Evolutionary conservation across 768 basidiomycete genomes (phyloP).

Genomic region (Sutorius australiensis): DNA sequence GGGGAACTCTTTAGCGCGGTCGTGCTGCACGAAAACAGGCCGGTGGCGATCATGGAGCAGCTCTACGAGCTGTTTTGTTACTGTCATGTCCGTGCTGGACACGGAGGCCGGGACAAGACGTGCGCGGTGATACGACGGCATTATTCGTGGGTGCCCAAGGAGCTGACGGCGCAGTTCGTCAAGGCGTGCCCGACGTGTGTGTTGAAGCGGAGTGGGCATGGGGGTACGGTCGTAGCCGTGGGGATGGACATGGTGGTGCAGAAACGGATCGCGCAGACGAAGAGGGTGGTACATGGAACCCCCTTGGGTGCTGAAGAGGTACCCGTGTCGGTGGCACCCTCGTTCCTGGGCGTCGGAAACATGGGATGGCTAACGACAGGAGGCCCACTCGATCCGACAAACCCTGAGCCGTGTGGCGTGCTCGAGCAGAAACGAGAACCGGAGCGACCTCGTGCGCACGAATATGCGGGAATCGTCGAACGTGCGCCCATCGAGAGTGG

Average conservation of each 20-base stretch:
- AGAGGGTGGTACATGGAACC: not conserved
- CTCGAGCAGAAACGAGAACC: conserved; percentile 2
- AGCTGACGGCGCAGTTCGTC: conserved; percentile 75
- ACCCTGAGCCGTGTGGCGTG: conserved; percentile 13
- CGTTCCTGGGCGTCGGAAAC: not conserved
- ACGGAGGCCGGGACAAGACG: conserved; percentile 81
- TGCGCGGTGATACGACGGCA: conserved; percentile 58
- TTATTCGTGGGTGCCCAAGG: conserved; percentile 85
- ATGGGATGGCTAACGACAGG: conserved; percentile 21
- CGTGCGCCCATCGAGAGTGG: not conserved
- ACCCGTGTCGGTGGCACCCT: not conserved
- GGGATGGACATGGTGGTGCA: not conserved
- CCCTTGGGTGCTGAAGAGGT: not conserved
- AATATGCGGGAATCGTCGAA: not conserved
- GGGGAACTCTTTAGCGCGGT: conserved; percentile 33
- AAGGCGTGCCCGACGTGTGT: conserved; percentile 75
- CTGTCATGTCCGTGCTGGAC: conserved; percentile 60
- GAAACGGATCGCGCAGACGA: not conserved
- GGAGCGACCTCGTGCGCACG: not conserved
- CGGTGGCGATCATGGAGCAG: conserved; percentile 75
- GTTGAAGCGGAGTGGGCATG: conserved; percentile 39
- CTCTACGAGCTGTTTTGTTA: conserved; percentile 75
- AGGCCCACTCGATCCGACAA: conserved; percentile 26
- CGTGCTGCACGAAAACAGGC: conserved; percentile 65
- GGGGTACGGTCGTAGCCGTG: conserved; percentile 17